Percentiles rank a stretch among this genome's conserved stretches.
Conservation (phyloP, 2,329 filamentous ascomycete genomes). For the Sporothrix variecibatus region DNA sequence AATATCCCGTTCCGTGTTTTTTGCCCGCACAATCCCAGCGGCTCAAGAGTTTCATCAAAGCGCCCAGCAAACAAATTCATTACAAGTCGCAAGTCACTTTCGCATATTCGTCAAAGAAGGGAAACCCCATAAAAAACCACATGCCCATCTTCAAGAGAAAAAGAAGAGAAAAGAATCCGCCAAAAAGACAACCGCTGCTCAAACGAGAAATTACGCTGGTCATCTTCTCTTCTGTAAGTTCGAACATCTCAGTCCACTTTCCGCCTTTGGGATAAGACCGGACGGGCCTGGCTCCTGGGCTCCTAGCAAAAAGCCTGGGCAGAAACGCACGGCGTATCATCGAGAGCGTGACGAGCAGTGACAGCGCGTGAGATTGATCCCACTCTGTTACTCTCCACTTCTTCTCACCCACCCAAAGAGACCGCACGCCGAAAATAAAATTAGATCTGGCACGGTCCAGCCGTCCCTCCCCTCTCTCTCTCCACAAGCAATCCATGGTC, state of each 20-base stretch:
- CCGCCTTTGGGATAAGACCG: constrained; percentile 11
- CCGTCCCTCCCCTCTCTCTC: not conserved
- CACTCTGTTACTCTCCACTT: not conserved
- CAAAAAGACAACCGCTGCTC: not conserved
- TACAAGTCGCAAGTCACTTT: not conserved
- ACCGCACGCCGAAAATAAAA: constrained; percentile 25
- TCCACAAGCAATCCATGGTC: not conserved
- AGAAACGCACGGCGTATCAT: not conserved
- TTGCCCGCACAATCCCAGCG: not conserved
- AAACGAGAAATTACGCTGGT: constrained; percentile 17
- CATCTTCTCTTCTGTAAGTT: not conserved
- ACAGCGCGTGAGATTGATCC: not conserved
- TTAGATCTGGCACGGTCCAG: constrained; percentile 24
- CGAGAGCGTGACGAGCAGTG: not conserved
- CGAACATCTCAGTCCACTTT: not conserved
- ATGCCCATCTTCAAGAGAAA: not conserved
- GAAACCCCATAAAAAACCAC: constrained; percentile 5
- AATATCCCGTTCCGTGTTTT: not conserved
- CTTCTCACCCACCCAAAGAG: not conserved
- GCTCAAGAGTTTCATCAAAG: not conserved
- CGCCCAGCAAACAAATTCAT: constrained; percentile 5
- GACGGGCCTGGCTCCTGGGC: not conserved
- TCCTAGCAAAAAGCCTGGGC: not conserved
- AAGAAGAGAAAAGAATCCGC: not conserved
- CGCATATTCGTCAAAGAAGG: not conserved